phyloP scores from a whole-genome alignment of 2,329 filamentous ascomycete genomes.

The Cercospora citrullina region DNA sequence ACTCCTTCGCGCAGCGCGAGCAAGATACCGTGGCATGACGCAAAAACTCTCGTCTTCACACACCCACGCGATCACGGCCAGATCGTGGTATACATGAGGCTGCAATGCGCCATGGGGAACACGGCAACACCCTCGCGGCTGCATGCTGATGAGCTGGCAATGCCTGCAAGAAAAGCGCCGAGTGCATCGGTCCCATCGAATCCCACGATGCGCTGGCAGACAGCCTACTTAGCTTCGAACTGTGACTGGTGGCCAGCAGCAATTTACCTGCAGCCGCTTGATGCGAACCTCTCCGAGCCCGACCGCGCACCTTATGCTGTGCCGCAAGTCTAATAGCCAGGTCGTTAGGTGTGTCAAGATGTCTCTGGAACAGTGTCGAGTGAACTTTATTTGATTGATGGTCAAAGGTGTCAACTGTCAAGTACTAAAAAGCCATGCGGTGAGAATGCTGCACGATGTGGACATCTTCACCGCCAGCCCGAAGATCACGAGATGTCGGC shows the following conservation, averaged over 20 bases:
- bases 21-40: constrained; percentile 1
- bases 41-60: constrained; percentile 1
- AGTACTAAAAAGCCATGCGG: not conserved
- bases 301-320: constrained; percentile 11
- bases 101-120: constrained; percentile 20
- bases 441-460: not conserved
- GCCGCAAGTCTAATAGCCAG: not conserved
- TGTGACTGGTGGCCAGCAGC: constrained; percentile 6
- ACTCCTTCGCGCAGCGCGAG: not conserved
- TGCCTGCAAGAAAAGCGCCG: constrained; percentile 15
- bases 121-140: not conserved
- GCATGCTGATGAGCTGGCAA: constrained; percentile 28
- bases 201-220: constrained; percentile 20
- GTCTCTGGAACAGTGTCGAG: not conserved
- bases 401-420: not conserved
- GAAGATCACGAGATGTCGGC: not conserved
- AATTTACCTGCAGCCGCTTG: constrained; percentile 14
- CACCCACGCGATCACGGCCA: not conserved
- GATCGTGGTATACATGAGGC: constrained; percentile 18
- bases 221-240: not conserved
- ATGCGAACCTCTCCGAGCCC: constrained; percentile 17
- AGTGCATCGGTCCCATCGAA: not conserved
- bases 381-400: not conserved
- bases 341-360: not conserved
- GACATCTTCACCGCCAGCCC: not conserved